phyloP scores from a whole-genome alignment of 441 rosid species.

The California macrophylla region DNA sequence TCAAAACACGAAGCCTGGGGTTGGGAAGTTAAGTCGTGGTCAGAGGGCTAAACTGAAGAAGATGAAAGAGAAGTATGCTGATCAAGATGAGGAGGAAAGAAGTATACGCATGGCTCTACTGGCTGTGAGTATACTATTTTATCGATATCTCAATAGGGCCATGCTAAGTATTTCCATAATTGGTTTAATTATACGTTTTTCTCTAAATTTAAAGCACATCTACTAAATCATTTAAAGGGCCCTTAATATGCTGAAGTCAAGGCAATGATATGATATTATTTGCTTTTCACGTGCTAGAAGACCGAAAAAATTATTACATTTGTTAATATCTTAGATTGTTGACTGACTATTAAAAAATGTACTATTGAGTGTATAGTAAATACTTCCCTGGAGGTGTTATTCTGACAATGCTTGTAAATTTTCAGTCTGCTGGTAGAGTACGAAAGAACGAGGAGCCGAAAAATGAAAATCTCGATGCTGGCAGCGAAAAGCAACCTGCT shows the following conservation, averaged over 20 bases:
- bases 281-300: neutral
- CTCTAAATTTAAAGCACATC: neutral
- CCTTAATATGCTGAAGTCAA: neutral
- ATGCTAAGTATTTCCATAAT: neutral
- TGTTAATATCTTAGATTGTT: neutral
- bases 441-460: slow-evolving; percentile 40
- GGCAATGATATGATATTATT: neutral
- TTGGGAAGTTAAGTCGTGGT: slow-evolving; percentile 73
- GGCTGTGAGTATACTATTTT: slow-evolving; percentile 50
- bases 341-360: neutral
- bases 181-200: neutral
- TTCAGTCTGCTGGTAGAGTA: slow-evolving; percentile 76
- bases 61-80: slow-evolving; percentile 93
- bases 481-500: slow-evolving; percentile 33
- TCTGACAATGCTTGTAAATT: slow-evolving; percentile 20
- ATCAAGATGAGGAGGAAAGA: slow-evolving; percentile 95
- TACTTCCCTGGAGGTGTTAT: neutral
- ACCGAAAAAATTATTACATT: neutral
- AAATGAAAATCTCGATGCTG: slow-evolving; percentile 25
- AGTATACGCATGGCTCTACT: slow-evolving; percentile 70
- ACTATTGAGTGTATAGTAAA: neutral
- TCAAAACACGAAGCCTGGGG: slow-evolving; percentile 39
- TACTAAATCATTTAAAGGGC: neutral
- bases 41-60: slow-evolving; percentile 84
- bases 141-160: neutral